Base-by-base conservation (phyloP, 2,329 filamentous ascomycete genomes). In the Phaeosphaeria sp. region DNA sequence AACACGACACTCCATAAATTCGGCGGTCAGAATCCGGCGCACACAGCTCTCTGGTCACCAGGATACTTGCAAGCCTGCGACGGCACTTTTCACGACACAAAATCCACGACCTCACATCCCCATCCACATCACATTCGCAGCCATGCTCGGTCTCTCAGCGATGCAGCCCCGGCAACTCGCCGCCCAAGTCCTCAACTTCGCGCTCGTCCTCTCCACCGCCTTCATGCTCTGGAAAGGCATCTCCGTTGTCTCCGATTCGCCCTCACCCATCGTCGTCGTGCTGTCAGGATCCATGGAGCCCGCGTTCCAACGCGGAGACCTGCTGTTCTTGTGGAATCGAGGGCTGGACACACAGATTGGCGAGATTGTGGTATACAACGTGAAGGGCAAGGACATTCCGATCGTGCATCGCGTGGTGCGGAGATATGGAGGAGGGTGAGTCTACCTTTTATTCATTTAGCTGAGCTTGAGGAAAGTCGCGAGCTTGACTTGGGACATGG, bases 171-270 rank as follows among this genome's bases (percentile, higher is more conserved):
- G 93, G 78, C 92, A 96, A 77, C 85, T 90, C 54, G 88, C 92
- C 69, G 84, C 87, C 49, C 92, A 96, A 83, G 79, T 94, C 66
- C 87, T 97, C 74, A 96, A 96, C 81, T 97, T 97, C 77, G 92
- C 89, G 55, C 87, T 97, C 63, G 92, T 97, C 61, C 86, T 97
- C 50, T 93, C 90, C 10, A 95, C 92, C 1, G 93, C 93, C 1
- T 97, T 97, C 75, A 97, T 97, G 93, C 88, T 96, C 50, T 84
- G 81, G 93, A 97, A 97, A 79, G 91, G 90, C 10, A 87, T 97
- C 58, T 93, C 90, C 9, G 87, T 97, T 27, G 81, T 87, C 63
- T 87, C 90, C 56, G 89, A 95, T 63, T 82, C 80, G 49, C 78
- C 79, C 9, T 82, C 80, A 1, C 90, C 90, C 22, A 93, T 93